Evolutionary conservation across 1,139 yeast genomes (phyloP).

Genomic region (Scheffersomyces segobiensis): DNA sequence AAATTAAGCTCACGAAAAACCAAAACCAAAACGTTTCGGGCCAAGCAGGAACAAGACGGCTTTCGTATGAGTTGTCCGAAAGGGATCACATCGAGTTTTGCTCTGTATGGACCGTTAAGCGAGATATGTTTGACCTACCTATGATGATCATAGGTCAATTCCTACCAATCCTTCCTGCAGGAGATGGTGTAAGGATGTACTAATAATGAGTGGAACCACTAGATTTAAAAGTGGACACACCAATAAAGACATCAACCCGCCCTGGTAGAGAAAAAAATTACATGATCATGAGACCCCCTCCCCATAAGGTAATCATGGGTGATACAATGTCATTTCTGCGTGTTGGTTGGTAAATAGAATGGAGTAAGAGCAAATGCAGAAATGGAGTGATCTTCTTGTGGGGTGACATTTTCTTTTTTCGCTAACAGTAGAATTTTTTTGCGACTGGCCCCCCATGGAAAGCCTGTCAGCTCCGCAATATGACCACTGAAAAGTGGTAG

Average conservation of each 20-base stretch:
- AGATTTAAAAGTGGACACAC: not conserved
- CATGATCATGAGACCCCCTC: not conserved
- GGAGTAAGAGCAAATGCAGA: not conserved
- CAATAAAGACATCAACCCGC: not conserved
- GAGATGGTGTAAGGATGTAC: conserved; percentile 38
- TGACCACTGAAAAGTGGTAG: not conserved
- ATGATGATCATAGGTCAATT: conserved; percentile 50
- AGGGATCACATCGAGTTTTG: conserved; percentile 49
- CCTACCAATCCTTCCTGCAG: conserved; percentile 46
- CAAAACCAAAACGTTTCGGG: conserved; percentile 4
- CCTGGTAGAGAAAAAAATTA: not conserved
- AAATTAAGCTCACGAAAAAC: conserved; percentile 43
- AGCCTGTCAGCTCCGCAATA: not conserved
- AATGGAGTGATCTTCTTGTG: not conserved
- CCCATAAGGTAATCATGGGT: not conserved
- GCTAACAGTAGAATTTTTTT: not conserved
- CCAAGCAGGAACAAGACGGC: conserved; percentile 1
- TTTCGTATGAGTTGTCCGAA: conserved; percentile 11
- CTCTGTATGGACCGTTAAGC: conserved; percentile 66
- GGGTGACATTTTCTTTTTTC: not conserved
- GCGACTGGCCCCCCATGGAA: not conserved
- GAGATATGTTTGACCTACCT: conserved; percentile 90
- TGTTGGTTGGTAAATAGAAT: not conserved
- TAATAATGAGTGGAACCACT: conserved; percentile 8
- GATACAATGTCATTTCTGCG: not conserved